Base-by-base conservation (phyloP, 306 rosid genomes). In the Prosopis cineraria region DNA sequence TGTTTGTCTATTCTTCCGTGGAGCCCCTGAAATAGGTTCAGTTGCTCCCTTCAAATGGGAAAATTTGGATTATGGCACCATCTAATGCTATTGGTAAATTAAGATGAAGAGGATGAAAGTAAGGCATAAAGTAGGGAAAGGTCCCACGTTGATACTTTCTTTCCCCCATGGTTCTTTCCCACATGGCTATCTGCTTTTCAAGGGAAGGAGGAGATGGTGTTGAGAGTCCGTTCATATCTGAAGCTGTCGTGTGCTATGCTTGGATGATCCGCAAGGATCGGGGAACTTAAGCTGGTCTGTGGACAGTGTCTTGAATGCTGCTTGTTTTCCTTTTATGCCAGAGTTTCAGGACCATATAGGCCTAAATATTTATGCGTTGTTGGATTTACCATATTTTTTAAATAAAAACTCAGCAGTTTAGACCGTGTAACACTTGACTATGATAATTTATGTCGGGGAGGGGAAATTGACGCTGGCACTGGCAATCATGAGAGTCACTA, bases 41-140 rank as follows among this genome's bases (percentile, higher is more conserved):
- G 93, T 82, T 72, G 84, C 87, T 24, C 97, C 93, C 72, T 91
- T 91, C 89, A 90, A 86, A 82, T 94, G 97, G 97, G 97, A 94
- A 80, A 88, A 84, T 70, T 82, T 94, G 88, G 77, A 67, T 50
- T 94, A 30, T 37, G 98, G 96, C 83, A 84, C 98, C 47, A 76
- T 78, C 12, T 94, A 87, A 85, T 78, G 45, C 71, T 71, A 56
- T 34, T 71, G 50, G 78, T 75, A 39, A 66, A 53, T 36, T 69
- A 59, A 60, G 82, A 65, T 73, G 20, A 70, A 43, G 73, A 36
- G 59, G 29, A 10, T 24, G 71, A 3, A 63, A 80, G 78, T 10
- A 22, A 24, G 31, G 52, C 67, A 68, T 66, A 52, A 80, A 58
- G 56, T 52, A 14, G 64, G 86, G 80, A 44, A 37, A 53, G 68